phyloP scores from a whole-genome alignment of 78 protist species.

The Dictyostelium citrinum region DNA sequence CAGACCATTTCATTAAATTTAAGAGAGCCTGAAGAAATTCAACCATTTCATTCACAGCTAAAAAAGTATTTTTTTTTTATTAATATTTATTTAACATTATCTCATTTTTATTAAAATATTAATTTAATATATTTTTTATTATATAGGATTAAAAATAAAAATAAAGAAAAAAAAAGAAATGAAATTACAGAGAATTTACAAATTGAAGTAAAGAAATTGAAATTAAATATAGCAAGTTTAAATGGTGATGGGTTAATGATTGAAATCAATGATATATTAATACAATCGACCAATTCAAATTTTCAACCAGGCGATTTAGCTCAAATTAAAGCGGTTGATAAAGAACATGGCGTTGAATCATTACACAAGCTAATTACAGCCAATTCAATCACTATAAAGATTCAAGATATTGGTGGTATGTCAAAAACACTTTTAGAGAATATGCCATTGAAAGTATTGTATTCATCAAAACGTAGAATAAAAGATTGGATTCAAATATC shows the following conservation, averaged over 20 bases:
- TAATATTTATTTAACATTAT: not conserved
- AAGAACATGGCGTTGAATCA: slow-evolving; percentile 68
- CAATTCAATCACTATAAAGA: slow-evolving; percentile 37
- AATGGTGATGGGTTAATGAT: slow-evolving; percentile 33
- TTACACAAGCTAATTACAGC: slow-evolving; percentile 55
- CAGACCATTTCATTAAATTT: slow-evolving; percentile 22
- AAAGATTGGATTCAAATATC: slow-evolving; percentile 67
- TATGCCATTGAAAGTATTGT: slow-evolving; percentile 58
- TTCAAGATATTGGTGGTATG: slow-evolving; percentile 72
- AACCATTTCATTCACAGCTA: slow-evolving; percentile 52
- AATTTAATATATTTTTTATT: not conserved
- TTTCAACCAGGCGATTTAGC: slow-evolving; percentile 50
- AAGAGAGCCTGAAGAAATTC: slow-evolving; percentile 56
- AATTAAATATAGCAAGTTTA: slow-evolving; percentile 3
- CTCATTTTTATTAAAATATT: not conserved
- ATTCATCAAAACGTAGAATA: slow-evolving; percentile 57
- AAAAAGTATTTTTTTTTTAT: slow-evolving; percentile 28
- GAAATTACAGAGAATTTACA: slow-evolving; percentile 71
- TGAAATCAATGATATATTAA: slow-evolving; percentile 48
- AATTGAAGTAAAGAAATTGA: slow-evolving; percentile 53
- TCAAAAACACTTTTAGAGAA: slow-evolving; percentile 12
- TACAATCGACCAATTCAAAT: slow-evolving; percentile 65
- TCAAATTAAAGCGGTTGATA: slow-evolving; percentile 49
- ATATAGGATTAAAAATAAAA: slow-evolving; percentile 48
- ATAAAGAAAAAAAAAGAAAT: slow-evolving; percentile 63